phyloP scores from a whole-genome alignment of 164 flowering plant genomes.

The Aristolochia californica region DNA sequence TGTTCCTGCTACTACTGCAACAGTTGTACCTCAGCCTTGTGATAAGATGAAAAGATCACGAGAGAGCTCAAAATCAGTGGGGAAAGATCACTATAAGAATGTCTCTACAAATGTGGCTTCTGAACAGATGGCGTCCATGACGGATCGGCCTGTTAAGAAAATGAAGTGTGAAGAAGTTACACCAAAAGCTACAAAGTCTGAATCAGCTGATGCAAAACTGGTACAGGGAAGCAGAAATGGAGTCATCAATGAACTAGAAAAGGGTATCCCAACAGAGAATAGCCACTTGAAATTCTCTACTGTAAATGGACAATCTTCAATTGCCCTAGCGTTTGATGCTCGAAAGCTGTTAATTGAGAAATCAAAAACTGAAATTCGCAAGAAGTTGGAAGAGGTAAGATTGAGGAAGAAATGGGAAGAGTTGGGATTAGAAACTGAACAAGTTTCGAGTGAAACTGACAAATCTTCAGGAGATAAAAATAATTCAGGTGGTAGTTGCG shows the following conservation, averaged over 20 bases:
- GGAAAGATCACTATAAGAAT: conserved; percentile 33
- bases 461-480: background rate
- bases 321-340: conserved; percentile 53
- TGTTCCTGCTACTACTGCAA: conserved; percentile 47
- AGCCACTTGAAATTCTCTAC: background rate
- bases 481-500: too few relatives aligned
- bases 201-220: background rate
- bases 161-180: conserved; percentile 9
- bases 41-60: conserved; percentile 44
- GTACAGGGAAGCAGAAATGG: background rate
- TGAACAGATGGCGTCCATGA: background rate
- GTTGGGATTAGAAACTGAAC: background rate
- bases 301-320: conserved; percentile 21
- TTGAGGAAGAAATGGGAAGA: conserved; percentile 15
- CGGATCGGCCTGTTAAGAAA: conserved; percentile 18
- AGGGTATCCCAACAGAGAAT: background rate
- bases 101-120: conserved; percentile 9
- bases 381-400: conserved; percentile 51
- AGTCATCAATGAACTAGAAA: background rate
- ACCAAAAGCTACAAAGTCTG: conserved; percentile 2
- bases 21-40: conserved; percentile 40
- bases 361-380: conserved; percentile 54
- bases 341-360: conserved; percentile 59
- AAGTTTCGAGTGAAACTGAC: background rate
- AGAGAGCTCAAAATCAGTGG: conserved; percentile 45